Base-by-base conservation (phyloP, 1,284 basidiomycete species). In the Leccinum proliferum region DNA sequence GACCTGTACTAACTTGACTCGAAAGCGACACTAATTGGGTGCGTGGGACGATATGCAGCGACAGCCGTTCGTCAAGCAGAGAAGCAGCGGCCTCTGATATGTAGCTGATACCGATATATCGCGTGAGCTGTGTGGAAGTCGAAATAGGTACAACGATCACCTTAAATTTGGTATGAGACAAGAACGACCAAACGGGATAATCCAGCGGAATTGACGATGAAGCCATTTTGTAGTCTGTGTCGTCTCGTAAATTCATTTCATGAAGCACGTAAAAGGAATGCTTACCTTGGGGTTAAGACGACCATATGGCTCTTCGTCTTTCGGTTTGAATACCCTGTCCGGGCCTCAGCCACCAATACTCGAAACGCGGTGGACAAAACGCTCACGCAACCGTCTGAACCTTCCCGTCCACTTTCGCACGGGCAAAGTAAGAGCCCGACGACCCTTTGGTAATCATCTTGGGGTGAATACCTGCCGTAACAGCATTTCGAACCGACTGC, bases 381-480 rank as follows among this genome's bases (percentile, higher is more conserved):
- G 78, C 89, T 74, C 72, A 92, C 90, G 88, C 90, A 43, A 93
- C 85, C 15, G 89, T 93, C 66, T 90, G 87, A 7, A 91, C 81
- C 50, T 79, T 78, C 15, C 85, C 87, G 15, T 91, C 88, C 34
- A 81, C 76, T 74, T 88, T 91, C 1, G 87, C 85, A 63, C 90
- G 83, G 25, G 90, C 90, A 76, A 94, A 95, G 75, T 95, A 95
- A 58, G 89, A 92, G 1, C 93, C 93, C 12, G 89, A 92, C 3
- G 90, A 93, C 10, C 93, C 93, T 69, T 93, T 93, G 5, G 83
- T 76, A 61, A 94, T 95, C 83, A 95, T 90, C 73, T 93, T 93
- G 2, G 93, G 93, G 68, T 95, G 92, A 56, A 93, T 81, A 14
- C 90, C 91, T 41, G 88, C 86, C 5, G 77, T 66, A 68, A 95